Percentiles rank a stretch among this genome's conserved stretches.
Conservation (phyloP, 192 early-diverging fungal species). For the Dispira simplex region DNA sequence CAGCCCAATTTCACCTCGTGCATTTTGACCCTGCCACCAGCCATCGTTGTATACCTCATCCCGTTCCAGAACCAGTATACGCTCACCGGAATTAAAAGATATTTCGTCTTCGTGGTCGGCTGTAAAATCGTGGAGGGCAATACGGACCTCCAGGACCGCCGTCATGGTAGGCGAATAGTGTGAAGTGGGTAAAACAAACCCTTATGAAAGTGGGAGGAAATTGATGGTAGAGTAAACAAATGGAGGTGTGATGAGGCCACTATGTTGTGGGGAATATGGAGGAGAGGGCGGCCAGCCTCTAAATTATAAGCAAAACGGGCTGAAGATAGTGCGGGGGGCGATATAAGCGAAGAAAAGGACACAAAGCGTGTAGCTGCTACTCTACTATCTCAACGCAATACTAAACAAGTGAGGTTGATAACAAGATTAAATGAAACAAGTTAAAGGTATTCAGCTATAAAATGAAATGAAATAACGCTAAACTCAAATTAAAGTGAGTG, state of each 20-base stretch:
- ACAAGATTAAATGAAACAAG: not conserved
- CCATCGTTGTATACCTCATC: slow-evolving; percentile 57
- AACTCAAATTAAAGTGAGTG: too few species aligned
- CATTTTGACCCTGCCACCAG: slow-evolving; percentile 65
- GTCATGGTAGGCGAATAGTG: too few species aligned
- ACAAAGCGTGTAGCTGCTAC: not conserved
- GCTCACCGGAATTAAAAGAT: slow-evolving; percentile 41
- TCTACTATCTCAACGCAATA: not conserved
- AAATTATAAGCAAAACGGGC: too few species aligned
- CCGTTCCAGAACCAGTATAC: slow-evolving; percentile 48
- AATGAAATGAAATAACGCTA: too few species aligned
- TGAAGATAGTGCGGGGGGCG: too few species aligned
- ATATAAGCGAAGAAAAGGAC: not conserved
- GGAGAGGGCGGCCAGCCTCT: too few species aligned
- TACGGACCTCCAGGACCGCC: slow-evolving; percentile 2
- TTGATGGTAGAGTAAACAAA: too few species aligned
- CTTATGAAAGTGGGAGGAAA: too few species aligned
- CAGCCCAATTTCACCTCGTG: slow-evolving; percentile 47
- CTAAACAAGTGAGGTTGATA: not conserved
- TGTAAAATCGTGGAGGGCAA: slow-evolving; percentile 35
- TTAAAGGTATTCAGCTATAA: too few species aligned
- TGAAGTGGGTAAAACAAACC: too few species aligned
- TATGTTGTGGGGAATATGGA: too few species aligned
- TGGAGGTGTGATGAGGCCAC: too few species aligned
- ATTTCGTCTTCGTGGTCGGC: slow-evolving; percentile 57